Percentiles rank a stretch among this genome's conserved stretches.
Conservation (phyloP, 345 rosid species). For the Eucalyptus victrix region DNA sequence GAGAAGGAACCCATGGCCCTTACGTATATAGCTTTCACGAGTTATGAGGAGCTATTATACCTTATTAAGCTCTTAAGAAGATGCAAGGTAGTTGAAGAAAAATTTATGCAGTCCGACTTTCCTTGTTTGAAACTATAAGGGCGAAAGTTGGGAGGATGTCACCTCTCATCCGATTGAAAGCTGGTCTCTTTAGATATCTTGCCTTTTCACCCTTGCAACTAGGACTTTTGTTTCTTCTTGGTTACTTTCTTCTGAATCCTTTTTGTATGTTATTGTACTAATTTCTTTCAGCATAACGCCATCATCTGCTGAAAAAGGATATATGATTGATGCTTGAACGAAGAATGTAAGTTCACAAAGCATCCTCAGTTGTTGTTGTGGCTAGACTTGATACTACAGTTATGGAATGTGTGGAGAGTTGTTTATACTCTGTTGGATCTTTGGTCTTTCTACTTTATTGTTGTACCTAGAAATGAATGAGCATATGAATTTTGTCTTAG, state of each 20-base stretch:
- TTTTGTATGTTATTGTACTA: neutral
- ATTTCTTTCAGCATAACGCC: neutral
- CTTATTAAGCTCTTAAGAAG: neutral
- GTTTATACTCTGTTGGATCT: neutral
- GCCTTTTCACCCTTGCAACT: neutral
- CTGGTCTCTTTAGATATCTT: neutral
- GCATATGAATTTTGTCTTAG: neutral
- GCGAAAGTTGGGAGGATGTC: neutral
- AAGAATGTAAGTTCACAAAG: neutral
- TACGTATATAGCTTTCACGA: neutral
- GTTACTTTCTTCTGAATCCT: neutral
- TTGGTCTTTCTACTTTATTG: neutral
- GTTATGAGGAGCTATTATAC: neutral
- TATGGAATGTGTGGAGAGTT: neutral
- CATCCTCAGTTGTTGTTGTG: neutral
- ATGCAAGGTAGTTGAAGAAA: neutral
- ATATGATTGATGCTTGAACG: neutral
- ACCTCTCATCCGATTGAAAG: neutral
- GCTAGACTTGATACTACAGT: neutral
- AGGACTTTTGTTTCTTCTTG: neutral
- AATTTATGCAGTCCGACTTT: neutral
- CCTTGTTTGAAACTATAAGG: neutral
- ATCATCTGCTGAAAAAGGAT: neutral
- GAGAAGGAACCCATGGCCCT: neutral
- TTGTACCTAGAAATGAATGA: neutral